Percentiles rank a stretch among this genome's conserved stretches.
phyloP scores from a whole-genome alignment of 2,329 filamentous ascomycete genomes.

The Neonectria punicea region DNA sequence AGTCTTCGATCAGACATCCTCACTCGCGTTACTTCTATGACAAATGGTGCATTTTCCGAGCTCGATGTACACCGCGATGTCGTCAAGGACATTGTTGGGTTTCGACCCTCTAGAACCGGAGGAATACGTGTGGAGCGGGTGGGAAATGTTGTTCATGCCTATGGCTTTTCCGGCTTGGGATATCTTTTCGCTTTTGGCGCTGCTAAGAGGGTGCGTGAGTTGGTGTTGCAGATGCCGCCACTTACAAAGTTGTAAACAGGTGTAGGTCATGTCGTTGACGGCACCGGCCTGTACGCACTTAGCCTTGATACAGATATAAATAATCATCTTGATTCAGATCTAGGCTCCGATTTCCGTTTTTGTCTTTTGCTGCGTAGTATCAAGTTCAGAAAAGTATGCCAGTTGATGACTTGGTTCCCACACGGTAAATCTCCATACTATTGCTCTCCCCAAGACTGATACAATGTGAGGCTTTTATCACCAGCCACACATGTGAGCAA shows the following conservation, averaged over 20 bases:
- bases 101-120: constrained; percentile 4
- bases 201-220: neutral
- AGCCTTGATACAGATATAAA: constrained; percentile 18
- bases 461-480: neutral
- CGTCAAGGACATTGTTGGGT: constrained; percentile 10
- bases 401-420: too few relatives aligned
- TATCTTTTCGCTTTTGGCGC: constrained; percentile 14
- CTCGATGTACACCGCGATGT: constrained; percentile 1
- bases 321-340: too few relatives aligned
- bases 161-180: constrained; percentile 1
- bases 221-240: neutral
- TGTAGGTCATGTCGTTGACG: constrained; percentile 19
- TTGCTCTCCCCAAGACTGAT: neutral
- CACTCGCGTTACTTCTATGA: constrained; percentile 10
- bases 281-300: constrained; percentile 10
- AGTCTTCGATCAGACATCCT: constrained; percentile 8
- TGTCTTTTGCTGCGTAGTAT: too few relatives aligned
- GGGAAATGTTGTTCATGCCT: constrained; percentile 7
- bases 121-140: constrained; percentile 5
- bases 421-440: neutral
- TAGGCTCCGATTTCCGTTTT: too few relatives aligned
- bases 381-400: too few relatives aligned
- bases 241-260: neutral
- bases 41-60: neutral
- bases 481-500: neutral